Evolutionary conservation across 371 early-diverging fungal species (phyloP), one percentile per base, ranked within the genome.

Genomic region (Saksenaea vasiformis): DNA sequence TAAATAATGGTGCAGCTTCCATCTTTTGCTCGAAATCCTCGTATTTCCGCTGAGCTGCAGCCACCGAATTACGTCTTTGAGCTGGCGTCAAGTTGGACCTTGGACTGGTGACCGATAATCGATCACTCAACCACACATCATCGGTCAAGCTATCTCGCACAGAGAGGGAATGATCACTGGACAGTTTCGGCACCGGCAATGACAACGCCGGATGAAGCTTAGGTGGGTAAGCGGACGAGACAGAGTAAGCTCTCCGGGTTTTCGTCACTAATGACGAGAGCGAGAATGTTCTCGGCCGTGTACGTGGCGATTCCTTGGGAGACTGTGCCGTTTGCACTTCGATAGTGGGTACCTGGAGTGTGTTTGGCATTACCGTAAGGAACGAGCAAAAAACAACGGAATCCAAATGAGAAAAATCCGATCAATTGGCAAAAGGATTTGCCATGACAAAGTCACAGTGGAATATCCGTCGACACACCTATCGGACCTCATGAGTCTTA

Each of bases 1-100:
- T 86, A 71, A 79, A 82, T 54, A 81, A 80, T 2, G 87, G 95
- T 67, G 80, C 89, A 60, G 77, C 84, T 64, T 87, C 92, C 59
- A 81, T 71, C 44, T 74, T 71, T 57, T 78, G 77, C 44, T 76
- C 74, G 55, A 70, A 69, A 47, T 80, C 80, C n/a, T 78, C 79
- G 31, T 47, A 47, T 47, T 47, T 47, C 10, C 78, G 65, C 17
- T 72, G 72, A n/a, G 76, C 69, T 5, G 82, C 82, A 1, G 80
- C 80, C 10, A 78, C 76, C 1, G 83, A 82, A 55, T 82, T 79
- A 56, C 79, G 64, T 65, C 83, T 58, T 41, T 82, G 83, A 24
- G 83, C 78, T 10, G 77, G 70, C 34, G 82, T 78, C 24, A 77
- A 58, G n/a, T 68, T 56, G 19, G 56, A 37, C 22, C 58, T 63